Evolutionary conservation across 2,329 filamentous ascomycete genomes (phyloP).

Genomic region (Pestalotiopsis sp.): DNA sequence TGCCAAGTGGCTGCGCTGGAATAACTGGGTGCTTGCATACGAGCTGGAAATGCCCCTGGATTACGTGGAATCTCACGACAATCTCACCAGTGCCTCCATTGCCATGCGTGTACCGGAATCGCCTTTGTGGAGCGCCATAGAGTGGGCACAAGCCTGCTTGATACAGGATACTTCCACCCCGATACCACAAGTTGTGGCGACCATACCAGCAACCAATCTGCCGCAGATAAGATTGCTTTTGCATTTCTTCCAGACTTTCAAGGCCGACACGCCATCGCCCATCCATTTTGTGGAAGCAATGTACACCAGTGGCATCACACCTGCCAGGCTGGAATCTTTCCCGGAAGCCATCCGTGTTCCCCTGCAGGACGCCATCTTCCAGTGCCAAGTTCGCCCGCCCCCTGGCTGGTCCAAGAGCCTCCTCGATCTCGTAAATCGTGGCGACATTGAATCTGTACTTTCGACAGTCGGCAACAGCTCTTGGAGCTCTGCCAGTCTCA

Average conservation of each 20-base stretch:
- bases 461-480: conserved; percentile 45
- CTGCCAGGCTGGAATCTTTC: conserved; percentile 74
- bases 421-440: conserved; percentile 76
- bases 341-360: conserved; percentile 83
- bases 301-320: conserved; percentile 68
- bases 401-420: conserved; percentile 73
- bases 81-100: conserved; percentile 14
- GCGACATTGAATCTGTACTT: conserved; percentile 75
- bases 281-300: conserved; percentile 75
- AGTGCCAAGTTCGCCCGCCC: conserved; percentile 82
- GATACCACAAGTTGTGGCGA: conserved; percentile 23
- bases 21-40: conserved; percentile 49
- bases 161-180: conserved; percentile 25
- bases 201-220: conserved; percentile 43
- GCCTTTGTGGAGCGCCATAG: conserved; percentile 43
- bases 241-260: conserved; percentile 65
- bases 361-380: conserved; percentile 81
- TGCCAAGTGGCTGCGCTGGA: conserved; percentile 79
- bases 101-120: conserved; percentile 26
- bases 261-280: conserved; percentile 48
- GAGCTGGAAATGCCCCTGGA: conserved; percentile 57
- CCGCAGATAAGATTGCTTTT: conserved; percentile 73
- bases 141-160: conserved; percentile 56
- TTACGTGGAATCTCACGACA: conserved; percentile 23
- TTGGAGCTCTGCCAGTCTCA: conserved; percentile 38